Percentiles rank a stretch among this genome's conserved stretches.
phyloP scores from a whole-genome alignment of 352 stramenopile species.

The Globisporangium nagaii region DNA sequence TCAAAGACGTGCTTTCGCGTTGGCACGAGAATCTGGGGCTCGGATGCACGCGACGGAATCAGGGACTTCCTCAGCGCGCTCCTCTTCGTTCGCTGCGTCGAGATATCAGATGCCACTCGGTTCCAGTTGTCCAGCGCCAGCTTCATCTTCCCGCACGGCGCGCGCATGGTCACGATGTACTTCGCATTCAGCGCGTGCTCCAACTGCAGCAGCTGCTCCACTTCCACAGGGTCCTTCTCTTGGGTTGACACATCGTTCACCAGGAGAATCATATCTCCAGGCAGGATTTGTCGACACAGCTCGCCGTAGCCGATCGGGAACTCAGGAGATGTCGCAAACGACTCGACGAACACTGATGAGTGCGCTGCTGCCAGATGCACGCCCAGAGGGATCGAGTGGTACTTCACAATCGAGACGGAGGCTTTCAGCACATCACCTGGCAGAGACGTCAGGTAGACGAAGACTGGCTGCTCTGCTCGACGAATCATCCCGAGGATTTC shows the following conservation, averaged over 20 bases:
- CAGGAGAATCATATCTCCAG: conserved; percentile 57
- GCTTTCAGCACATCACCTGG: conserved; percentile 47
- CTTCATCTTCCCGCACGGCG: conserved; percentile 38
- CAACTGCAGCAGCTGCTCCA: conserved; percentile 26
- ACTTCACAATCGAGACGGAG: conserved; percentile 64
- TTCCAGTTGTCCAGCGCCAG: conserved; percentile 20
- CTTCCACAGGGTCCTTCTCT: conserved; percentile 29
- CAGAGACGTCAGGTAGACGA: conserved; percentile 38
- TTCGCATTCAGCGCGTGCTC: conserved; percentile 18
- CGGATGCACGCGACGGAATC: background rate
- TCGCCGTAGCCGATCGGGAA: conserved; percentile 40
- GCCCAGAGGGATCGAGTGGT: conserved; percentile 28
- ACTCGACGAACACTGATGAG: conserved; percentile 43
- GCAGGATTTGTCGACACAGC: conserved; percentile 56
- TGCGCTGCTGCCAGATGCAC: conserved; percentile 30
- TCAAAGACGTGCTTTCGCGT: conserved; percentile 29
- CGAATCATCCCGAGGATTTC: conserved; percentile 35
- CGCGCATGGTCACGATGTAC: conserved; percentile 34
- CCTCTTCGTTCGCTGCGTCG: conserved; percentile 23
- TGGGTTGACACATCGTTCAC: conserved; percentile 26
- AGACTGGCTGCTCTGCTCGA: conserved; percentile 22
- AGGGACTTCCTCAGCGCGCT: conserved; percentile 20
- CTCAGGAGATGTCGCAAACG: conserved; percentile 20
- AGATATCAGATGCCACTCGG: conserved; percentile 17
- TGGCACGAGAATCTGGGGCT: background rate